These are phyloP conservation scores for Neobulgaria alba DNA, from an alignment of 2,329 filamentous ascomycete genomes.

Conservation along the genomic window DNA sequence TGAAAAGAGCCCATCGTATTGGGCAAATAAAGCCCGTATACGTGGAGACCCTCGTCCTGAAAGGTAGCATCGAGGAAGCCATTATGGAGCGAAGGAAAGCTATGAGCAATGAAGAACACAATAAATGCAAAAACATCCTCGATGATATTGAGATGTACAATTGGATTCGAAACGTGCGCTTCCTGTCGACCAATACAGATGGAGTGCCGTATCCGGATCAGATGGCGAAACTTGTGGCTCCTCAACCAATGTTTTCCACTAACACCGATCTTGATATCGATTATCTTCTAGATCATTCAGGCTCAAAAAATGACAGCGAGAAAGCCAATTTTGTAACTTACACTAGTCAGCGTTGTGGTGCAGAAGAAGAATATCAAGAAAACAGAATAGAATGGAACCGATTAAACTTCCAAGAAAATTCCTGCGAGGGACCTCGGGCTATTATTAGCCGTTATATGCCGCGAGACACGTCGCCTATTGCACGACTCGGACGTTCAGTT, in stretches of 20 bases:
- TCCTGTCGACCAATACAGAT: conserved; percentile 29
- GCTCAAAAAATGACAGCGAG: conserved; percentile 3
- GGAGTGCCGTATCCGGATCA: conserved; percentile 32
- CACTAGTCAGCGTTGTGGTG: too few relatives aligned
- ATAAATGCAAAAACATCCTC: conserved; percentile 45
- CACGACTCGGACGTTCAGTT: too few relatives aligned
- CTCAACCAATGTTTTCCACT: conserved; percentile 39
- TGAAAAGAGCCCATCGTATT: conserved; percentile 82
- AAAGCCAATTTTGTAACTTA: too few relatives aligned
- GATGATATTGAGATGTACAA: conserved; percentile 49
- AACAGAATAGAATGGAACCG: too few relatives aligned
- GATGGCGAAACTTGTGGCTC: conserved; percentile 38
- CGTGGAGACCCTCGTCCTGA: conserved; percentile 78
- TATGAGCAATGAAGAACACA: conserved; percentile 63
- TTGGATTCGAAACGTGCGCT: conserved; percentile 47
- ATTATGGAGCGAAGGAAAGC: conserved; percentile 65
- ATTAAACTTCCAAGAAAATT: too few relatives aligned
- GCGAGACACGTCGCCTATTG: too few relatives aligned
- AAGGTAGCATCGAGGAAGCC: conserved; percentile 73
- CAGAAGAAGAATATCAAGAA: too few relatives aligned
- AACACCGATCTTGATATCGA: conserved; percentile 19
- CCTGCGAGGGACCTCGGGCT: too few relatives aligned
- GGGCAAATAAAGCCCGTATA: conserved; percentile 71
- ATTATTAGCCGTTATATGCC: too few relatives aligned
- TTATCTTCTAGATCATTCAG: conserved; percentile 12